Evolutionary conservation across 2,329 filamentous ascomycete genomes (phyloP).

Genomic region (Colletotrichum sp.): DNA sequence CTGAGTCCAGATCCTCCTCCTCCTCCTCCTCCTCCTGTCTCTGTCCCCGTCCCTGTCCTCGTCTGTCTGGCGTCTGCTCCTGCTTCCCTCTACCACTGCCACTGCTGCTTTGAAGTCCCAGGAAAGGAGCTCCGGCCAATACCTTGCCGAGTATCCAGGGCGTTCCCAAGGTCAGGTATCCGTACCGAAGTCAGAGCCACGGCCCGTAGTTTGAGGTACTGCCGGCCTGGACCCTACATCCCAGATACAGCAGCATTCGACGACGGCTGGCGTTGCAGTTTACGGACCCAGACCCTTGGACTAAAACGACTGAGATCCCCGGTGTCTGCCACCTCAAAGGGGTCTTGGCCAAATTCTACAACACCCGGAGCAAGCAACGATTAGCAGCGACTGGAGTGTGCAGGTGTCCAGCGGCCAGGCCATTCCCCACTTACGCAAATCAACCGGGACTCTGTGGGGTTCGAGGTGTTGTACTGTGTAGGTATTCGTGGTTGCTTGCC

Average conservation of each 20-base stretch:
- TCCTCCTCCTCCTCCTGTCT: neutral
- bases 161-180: neutral
- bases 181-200: neutral
- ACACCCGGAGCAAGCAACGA: neutral
- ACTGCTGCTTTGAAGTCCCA: constrained; percentile 4
- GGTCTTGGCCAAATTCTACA: neutral
- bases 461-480: neutral
- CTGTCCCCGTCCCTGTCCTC: neutral
- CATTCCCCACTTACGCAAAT: neutral
- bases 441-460: neutral
- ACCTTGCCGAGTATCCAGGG: neutral
- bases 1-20: neutral
- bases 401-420: neutral
- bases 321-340: neutral
- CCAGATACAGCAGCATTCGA: neutral
- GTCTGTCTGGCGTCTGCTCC: neutral
- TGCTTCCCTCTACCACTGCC: neutral
- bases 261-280: neutral
- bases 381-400: neutral
- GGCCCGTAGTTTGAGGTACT: neutral
- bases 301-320: neutral
- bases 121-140: constrained; percentile 1
- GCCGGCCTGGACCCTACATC: neutral
- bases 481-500: neutral
- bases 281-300: neutral